Conservation (phyloP, 73 alveolate species). For the Paramecium bursaria region DNA sequence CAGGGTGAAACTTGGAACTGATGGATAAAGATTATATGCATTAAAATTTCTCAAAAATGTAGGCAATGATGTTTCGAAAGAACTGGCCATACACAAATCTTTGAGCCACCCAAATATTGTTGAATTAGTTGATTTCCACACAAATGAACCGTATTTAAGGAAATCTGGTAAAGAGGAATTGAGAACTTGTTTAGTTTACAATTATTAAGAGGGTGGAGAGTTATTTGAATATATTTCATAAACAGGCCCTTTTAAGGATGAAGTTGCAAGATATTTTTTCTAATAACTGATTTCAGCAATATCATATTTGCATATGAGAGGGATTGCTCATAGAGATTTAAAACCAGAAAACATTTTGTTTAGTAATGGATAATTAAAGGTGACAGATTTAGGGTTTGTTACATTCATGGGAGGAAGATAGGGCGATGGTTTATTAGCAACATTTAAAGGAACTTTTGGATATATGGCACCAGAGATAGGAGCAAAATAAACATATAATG, state of each 20-base stretch:
- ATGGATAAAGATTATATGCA: conserved; percentile 20
- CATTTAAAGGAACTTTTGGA: conserved; percentile 58
- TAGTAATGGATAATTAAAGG: conserved; percentile 74
- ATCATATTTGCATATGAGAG: conserved; percentile 73
- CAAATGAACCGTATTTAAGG: conserved; percentile 34
- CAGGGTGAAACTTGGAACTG: conserved; percentile 41
- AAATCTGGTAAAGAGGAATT: conserved; percentile 10
- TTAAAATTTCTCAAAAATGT: conserved; percentile 7
- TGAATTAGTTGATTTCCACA: conserved; percentile 53
- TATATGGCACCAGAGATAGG: conserved; percentile 69
- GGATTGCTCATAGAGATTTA: conserved; percentile 82
- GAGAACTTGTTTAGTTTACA: conserved; percentile 48
- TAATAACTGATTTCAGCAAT: not conserved
- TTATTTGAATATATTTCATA: conserved; percentile 18
- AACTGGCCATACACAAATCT: conserved; percentile 5
- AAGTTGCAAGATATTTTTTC: conserved; percentile 12
- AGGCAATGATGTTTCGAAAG: conserved; percentile 17
- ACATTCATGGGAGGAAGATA: conserved; percentile 27
- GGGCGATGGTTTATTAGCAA: conserved; percentile 29
- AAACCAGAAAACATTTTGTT: conserved; percentile 81
- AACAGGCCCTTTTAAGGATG: conserved; percentile 50
- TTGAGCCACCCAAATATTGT: conserved; percentile 58
- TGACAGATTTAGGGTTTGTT: conserved; percentile 83
- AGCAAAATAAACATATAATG: conserved; percentile 20
- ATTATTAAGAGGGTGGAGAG: conserved; percentile 50